Conservation (phyloP, 495 filamentous ascomycete genomes). For the Aspergillus diversus region DNA sequence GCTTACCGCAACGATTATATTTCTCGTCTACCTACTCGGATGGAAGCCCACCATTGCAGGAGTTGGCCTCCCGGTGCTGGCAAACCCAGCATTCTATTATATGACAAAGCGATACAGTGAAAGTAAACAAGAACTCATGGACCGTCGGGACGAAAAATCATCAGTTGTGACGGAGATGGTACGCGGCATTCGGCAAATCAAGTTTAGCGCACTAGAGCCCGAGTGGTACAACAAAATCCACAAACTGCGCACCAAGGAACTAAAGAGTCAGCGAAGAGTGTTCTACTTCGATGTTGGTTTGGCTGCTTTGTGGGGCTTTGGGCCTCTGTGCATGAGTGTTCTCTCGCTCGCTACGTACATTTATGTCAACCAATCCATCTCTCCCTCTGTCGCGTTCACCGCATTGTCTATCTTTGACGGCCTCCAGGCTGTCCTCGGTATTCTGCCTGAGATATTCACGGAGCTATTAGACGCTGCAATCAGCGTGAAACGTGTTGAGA, state of each 20-base stretch:
- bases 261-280: constrained; percentile 58
- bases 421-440: constrained; percentile 62
- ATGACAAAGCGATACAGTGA: constrained; percentile 63
- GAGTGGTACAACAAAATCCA: constrained; percentile 72
- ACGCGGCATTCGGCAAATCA: constrained; percentile 77
- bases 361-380: constrained; percentile 54
- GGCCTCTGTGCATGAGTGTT: constrained; percentile 68
- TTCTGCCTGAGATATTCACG: constrained; percentile 69
- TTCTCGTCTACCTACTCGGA: constrained; percentile 66
- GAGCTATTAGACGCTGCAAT: constrained; percentile 64
- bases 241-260: constrained; percentile 61
- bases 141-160: constrained; percentile 69
- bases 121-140: constrained; percentile 69
- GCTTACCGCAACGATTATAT: constrained; percentile 62
- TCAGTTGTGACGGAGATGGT: constrained; percentile 71
- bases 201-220: constrained; percentile 73
- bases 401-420: constrained; percentile 66
- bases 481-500: constrained; percentile 64
- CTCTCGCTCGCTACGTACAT: constrained; percentile 66
- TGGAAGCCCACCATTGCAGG: constrained; percentile 66
- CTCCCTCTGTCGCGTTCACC: constrained; percentile 73
- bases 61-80: constrained; percentile 58
- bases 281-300: constrained; percentile 53
- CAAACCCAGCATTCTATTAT: constrained; percentile 65
- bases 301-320: constrained; percentile 62